phyloP scores from a whole-genome alignment of 352 stramenopile species.

The Phytophthora melonis region DNA sequence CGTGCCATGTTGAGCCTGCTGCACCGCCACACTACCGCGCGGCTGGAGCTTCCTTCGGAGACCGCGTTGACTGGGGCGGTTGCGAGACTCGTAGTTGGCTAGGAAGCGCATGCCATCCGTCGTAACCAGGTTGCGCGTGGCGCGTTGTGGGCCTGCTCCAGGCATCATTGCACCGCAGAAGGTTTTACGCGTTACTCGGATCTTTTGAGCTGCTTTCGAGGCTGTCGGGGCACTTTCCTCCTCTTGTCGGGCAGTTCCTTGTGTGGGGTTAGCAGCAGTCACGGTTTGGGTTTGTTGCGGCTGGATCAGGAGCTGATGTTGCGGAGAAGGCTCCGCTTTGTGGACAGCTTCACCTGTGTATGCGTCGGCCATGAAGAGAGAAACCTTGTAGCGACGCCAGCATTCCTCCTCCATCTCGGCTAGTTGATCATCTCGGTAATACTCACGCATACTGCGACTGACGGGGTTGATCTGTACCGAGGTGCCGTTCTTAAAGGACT shows the following conservation, averaged over 20 bases:
- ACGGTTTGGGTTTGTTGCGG: background rate
- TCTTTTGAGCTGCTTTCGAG: slow-evolving; percentile 28
- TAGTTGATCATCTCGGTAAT: slow-evolving; percentile 57
- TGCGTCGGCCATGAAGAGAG: slow-evolving; percentile 61
- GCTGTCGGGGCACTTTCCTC: slow-evolving; percentile 26
- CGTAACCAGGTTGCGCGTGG: slow-evolving; percentile 47
- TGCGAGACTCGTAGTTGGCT: slow-evolving; percentile 60
- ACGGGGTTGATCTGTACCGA: slow-evolving; percentile 66
- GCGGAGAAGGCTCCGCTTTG: background rate
- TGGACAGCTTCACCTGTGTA: slow-evolving; percentile 26
- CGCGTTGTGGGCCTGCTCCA: slow-evolving; percentile 23
- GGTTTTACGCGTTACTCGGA: slow-evolving; percentile 47
- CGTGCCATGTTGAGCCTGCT: background rate
- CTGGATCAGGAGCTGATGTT: background rate
- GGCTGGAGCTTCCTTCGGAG: slow-evolving; percentile 5
- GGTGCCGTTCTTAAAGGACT: slow-evolving; percentile 61
- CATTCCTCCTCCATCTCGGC: slow-evolving; percentile 77
- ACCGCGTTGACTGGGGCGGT: slow-evolving; percentile 21
- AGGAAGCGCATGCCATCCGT: slow-evolving; percentile 71
- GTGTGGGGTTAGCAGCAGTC: background rate
- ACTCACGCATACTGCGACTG: slow-evolving; percentile 55
- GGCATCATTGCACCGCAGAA: slow-evolving; percentile 50
- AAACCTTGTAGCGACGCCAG: slow-evolving; percentile 77
- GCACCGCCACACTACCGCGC: slow-evolving; percentile 12
- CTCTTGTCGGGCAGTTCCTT: slow-evolving; percentile 15